Evolutionary conservation across 495 filamentous ascomycete genomes (phyloP).

Genomic region (Pyrenula massariospora): DNA sequence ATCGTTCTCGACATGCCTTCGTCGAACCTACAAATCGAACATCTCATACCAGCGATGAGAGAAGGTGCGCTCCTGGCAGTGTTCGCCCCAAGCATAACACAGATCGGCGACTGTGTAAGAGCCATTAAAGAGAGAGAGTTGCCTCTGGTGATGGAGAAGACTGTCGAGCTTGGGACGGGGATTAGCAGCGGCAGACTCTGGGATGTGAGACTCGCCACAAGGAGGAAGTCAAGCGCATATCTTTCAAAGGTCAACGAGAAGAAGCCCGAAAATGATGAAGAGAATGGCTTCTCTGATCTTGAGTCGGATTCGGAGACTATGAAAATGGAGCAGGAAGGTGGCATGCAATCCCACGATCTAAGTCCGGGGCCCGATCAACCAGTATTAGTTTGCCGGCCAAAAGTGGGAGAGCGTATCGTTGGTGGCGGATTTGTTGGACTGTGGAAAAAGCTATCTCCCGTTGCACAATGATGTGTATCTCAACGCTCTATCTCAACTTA

Average conservation of each 20-base stretch:
- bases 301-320: background rate
- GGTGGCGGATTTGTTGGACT: constrained; percentile 65
- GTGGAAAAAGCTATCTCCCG: constrained; percentile 31
- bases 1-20: constrained; percentile 61
- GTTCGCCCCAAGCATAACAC: constrained; percentile 67
- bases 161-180: constrained; percentile 50
- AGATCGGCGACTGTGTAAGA: constrained; percentile 52
- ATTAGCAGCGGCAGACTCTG: constrained; percentile 47
- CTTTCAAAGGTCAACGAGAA: constrained; percentile 20
- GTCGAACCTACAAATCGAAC: constrained; percentile 43
- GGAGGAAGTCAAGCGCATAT: constrained; percentile 28
- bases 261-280: background rate
- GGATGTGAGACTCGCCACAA: constrained; percentile 48
- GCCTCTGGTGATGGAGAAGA: constrained; percentile 46
- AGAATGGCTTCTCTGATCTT: background rate
- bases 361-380: constrained; percentile 14
- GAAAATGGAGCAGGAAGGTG: constrained; percentile 2
- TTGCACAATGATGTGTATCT: constrained; percentile 20
- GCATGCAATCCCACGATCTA: background rate
- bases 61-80: constrained; percentile 51
- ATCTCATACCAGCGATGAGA: constrained; percentile 43
- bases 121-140: constrained; percentile 35
- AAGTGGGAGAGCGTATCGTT: constrained; percentile 45
- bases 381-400: constrained; percentile 58
- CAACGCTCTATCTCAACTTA: too few relatives aligned